Evolutionary conservation across 129 eudicot genomes (phyloP), one percentile per base, ranked within the genome.

Genomic region (Saposhnikovia divaricata): DNA sequence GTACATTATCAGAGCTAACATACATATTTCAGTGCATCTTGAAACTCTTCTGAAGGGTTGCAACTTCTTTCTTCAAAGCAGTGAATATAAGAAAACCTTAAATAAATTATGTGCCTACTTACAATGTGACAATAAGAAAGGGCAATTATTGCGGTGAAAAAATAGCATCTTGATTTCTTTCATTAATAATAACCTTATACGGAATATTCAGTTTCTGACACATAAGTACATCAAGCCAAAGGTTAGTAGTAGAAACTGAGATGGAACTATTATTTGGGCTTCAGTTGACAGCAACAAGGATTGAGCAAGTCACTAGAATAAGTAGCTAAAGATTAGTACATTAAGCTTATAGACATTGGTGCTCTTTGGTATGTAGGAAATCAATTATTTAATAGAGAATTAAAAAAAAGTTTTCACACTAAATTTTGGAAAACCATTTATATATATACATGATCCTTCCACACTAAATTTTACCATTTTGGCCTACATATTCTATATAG

Each of bases 1-100:
- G 34, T 31, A 78, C 50, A 77, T 28, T 37, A 38, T 73, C 46
- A 42, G 69, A 68, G 74, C 21, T 81, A 48, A 39, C 37, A 70
- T 81, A 85, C 88, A 28, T 81, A 81, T 79, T 85, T 85, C 76
- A 85, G 79, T 70, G 88, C 88, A 48, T 79, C 78, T 71, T 85
- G 88, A 70, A 85, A 85, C 81, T 85, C 88, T 75, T 85, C 51
- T 0, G 45, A 48, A 55, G 77, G 77, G 77, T 82, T 82, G 72
- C 84, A 79, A 23, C 85, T 82, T 72, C 84, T 76, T 80, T 85
- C 88, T 79, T 82, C 84, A 25, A 85, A 82, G 40, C 85, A 76
- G 86, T 85, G 77, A 16, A 53, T 55, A 51, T 76, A 59, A 8
- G 19, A 55, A 75, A 82, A 53, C 25, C 73, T 76, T 75, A 70